These are phyloP conservation scores for Begonia masoniana DNA, from an alignment of 306 rosid species.

Conservation along the genomic window DNA sequence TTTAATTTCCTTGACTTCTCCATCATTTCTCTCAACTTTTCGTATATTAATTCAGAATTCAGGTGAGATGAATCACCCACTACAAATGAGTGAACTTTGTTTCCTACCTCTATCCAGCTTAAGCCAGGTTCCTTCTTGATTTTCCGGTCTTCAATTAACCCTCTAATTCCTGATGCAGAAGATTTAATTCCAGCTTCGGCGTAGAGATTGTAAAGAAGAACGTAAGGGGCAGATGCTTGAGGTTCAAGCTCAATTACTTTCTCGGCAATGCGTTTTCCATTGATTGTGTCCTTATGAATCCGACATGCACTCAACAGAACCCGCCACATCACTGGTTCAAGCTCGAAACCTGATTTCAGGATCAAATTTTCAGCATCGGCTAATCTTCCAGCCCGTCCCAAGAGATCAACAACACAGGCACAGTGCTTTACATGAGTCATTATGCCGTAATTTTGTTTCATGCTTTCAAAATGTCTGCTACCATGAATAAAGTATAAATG, in stretches of 20 bases:
- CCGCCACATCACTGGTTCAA: conserved; percentile 49
- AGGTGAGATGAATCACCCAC: conserved; percentile 37
- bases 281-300: conserved; percentile 28
- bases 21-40: conserved; percentile 26
- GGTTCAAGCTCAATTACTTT: conserved; percentile 49
- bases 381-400: conserved; percentile 44
- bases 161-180: conserved; percentile 29
- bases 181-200: conserved; percentile 30
- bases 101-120: conserved; percentile 53
- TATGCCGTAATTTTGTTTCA: conserved; percentile 30
- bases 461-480: conserved; percentile 25
- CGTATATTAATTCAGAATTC: conserved; percentile 24
- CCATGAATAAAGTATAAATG: neutral
- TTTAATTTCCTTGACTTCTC: conserved; percentile 16
- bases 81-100: conserved; percentile 33
- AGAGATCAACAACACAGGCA: conserved; percentile 40
- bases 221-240: conserved; percentile 35
- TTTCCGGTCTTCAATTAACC: conserved; percentile 31
- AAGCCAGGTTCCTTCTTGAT: conserved; percentile 59
- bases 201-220: conserved; percentile 46
- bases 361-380: conserved; percentile 34
- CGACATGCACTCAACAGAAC: conserved; percentile 48
- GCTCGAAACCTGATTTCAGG: conserved; percentile 22
- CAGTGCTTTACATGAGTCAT: conserved; percentile 30
- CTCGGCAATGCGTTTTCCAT: conserved; percentile 30